Base-by-base conservation (phyloP, 2,329 filamentous ascomycete species). In the Cordyceps fumosorosea region DNA sequence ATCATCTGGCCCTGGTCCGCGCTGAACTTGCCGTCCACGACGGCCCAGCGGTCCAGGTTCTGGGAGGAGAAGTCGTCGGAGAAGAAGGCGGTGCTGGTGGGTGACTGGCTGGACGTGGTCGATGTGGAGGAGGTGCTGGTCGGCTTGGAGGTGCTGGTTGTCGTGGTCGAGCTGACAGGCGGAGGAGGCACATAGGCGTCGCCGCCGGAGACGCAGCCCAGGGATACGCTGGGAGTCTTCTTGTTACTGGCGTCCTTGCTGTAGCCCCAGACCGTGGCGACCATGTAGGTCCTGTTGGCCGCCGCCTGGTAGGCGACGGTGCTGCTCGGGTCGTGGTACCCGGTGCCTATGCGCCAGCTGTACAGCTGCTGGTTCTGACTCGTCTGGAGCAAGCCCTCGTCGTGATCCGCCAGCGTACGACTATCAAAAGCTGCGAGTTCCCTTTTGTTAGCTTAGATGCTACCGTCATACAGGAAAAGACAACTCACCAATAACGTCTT, bases 311-410 rank as follows among this genome's bases (percentile, higher is more conserved):
- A 42, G 16, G 29, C 44, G 3, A n/a, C 22, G n/a, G 29, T 18
- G n/a, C 18, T 32, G 29, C 20, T 11, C 10, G 56, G 56, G 22
- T 22, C 20, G 20, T 50, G 56, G 44, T 22, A 58, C 11, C 56
- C 56, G 18, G 56, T 58, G 18, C 56, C 56, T 5, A 58, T 58
- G 2, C 56, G 56, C 56, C 56, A 58, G 44, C 56, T 58, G 14
- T 50, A 40, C 11, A 20, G 56, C 44, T 50, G 29, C 20, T 58
- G 44, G 3, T 6, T 26, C 29, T 50, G 26, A 26, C 44, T 58
- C 1, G 53, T 58, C 11, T 50, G 45, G 7, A 58, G 44, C 26
- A 40, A 12, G 5, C 44, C 45, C 2, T 22, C 12, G 16, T 56
- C 56, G 2, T 34, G 20, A n/a, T 58, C 44, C 1, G 29, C 44